Base-by-base conservation (phyloP, 2,329 filamentous ascomycete species). In the Fonsecaea nubica region DNA sequence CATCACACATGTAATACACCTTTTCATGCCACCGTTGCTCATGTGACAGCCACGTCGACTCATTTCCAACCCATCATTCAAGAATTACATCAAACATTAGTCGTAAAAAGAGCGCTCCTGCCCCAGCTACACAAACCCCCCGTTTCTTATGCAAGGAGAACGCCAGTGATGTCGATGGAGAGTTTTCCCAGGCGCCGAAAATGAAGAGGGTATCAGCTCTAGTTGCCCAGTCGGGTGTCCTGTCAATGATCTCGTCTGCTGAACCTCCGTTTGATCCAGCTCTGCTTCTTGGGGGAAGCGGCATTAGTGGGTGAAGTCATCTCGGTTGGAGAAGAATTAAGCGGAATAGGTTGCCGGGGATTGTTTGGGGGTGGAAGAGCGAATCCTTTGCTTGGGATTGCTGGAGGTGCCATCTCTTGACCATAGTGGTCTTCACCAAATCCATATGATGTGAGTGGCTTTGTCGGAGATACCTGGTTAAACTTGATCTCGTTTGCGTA, bases 211-310 rank as follows among this genome's bases (percentile, higher is more conserved):
- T 32, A 35, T 54, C 48, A 50, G 45, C 7, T 50, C 45, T 25
- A 50, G 7, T 38, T 35, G 8, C 25, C 30, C 21, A 25, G 35
- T 32, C 48, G 13, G 5, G n/a, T 38, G n/a, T 35, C 10, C 30
- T 42, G 50, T 68, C 48, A 68, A 50, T 64, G 52, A 10, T 58
- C 69, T 45, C 80, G 82, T 79, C 84, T 93, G 83, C 90, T 95
- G 78, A 97, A 95, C 63, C 89, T 86, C 73, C 89, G 87, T 75
- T 91, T 88, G 74, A 98, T 89, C 92, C 93, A 97, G 76, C 93
- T 95, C 85, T 93, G 93, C 71, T 58, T 63, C 91, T 86, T 84
- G 96, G 97, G 40, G 48, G 54, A 36, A n/a, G 57, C 67, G 52
- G 64, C 55, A 33, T 64, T 64, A 12, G 64, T 36, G 33, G 66